Base-by-base conservation (phyloP, 2,329 filamentous ascomycete genomes). In the Macrophomina phaseolina region DNA sequence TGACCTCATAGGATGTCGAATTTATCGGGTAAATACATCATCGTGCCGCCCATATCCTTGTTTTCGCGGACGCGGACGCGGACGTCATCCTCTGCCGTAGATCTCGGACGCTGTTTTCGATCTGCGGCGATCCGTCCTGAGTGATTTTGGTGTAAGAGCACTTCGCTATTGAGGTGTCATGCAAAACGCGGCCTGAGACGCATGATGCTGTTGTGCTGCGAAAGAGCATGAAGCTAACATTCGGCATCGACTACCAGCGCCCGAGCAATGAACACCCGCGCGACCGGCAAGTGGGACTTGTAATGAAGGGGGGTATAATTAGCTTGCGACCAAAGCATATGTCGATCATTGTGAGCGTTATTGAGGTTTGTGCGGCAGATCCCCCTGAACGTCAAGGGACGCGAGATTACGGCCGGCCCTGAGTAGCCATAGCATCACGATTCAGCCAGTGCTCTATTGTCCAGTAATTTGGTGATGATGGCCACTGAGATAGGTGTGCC, bases 281-380 rank as follows among this genome's bases (percentile, higher is more conserved):
- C 40, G 14, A 32, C 23, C 55, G 38, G 53, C n/a, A 28, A 34
- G 36, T 16, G 36, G 38, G 23, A 38, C 18, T 30, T 36, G n/a
- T 12, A 34, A 36, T 48, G 42, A 62, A 11, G 36, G n/a, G 32
- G 45, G 38, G 45, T 49, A 62, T 49, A 34, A 49, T 62, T 48
- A 49, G 58, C 42, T 62, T 62, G 58, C 32, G 58, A 49, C 58
- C 28, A 32, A 23, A n/a, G 18, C 32, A 49, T n/a, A 36, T 32
- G 58, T 40, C 38, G 58, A 62, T 48, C 45, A 38, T 32, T 8
- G 42, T 8, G 58, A 23, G 53, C 32, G 12, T 23, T 48, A 62
- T 49, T 36, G 58, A 42, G 45, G 58, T 9, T 62, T 62, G 45
- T 30, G 42, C 45, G 30, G 58, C 32, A 49, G 58, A 62, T 62